Evolutionary conservation across 495 filamentous ascomycete species (phyloP).

Genomic region (Xylaria venustula): DNA sequence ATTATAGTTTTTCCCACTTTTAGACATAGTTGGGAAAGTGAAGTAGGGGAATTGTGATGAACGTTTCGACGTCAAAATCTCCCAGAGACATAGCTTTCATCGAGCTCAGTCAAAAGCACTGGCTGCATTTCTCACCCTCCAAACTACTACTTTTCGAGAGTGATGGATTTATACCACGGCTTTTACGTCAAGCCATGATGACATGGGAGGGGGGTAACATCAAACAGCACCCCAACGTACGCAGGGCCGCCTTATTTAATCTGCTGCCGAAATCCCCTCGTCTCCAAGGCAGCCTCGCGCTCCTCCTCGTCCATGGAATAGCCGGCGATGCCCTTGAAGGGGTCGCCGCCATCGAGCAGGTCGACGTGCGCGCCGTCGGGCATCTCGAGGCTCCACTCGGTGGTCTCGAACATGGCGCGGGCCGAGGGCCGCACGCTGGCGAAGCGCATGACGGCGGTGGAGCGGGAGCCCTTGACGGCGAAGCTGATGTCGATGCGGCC

Average conservation of each 20-base stretch:
- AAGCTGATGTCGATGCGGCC: slow-evolving; percentile 86
- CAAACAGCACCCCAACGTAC: background rate
- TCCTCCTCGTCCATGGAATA: slow-evolving; percentile 36
- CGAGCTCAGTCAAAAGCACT: background rate
- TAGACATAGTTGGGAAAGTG: background rate
- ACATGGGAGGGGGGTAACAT: background rate
- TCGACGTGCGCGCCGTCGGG: slow-evolving; percentile 65
- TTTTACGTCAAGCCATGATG: background rate
- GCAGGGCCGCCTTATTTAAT: slow-evolving; percentile 22
- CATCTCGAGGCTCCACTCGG: slow-evolving; percentile 72
- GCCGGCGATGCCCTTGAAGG: slow-evolving; percentile 49
- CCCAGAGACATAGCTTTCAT: background rate
- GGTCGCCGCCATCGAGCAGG: slow-evolving; percentile 63
- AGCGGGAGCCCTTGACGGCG: slow-evolving; percentile 79
- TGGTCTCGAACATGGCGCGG: slow-evolving; percentile 71
- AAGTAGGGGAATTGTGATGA: background rate
- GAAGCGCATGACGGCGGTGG: slow-evolving; percentile 75
- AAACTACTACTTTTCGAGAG: background rate
- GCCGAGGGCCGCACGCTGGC: slow-evolving; percentile 69
- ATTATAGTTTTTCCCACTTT: background rate
- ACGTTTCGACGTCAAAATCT: background rate
- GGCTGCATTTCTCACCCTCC: background rate
- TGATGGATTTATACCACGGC: background rate
- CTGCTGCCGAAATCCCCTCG: slow-evolving; percentile 46
- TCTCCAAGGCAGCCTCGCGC: slow-evolving; percentile 25